Evolutionary conservation across 805 yeast species (phyloP), one percentile per base, ranked within the genome.

Genomic region (Barnettozyma pratensis): DNA sequence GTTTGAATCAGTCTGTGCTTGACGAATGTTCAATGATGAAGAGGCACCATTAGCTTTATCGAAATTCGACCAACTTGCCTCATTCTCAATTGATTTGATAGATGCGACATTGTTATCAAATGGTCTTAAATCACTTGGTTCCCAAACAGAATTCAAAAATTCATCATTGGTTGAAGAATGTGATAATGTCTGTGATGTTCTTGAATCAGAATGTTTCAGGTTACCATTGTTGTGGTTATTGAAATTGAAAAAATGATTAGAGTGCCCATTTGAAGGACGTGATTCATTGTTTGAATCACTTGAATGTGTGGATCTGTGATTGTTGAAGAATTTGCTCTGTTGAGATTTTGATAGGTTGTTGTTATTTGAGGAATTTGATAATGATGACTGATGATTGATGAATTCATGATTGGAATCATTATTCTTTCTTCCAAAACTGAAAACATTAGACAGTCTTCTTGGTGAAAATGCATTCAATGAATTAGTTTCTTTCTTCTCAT

Each of bases 401-500:
- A 28, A 14, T 9, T 39, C 27, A 36, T 37, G 50, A 11, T 43
- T 42, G 7, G 39, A 28, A 7, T 43, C 50, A 14, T 36, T 25
- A 46, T 48, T 39, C 35, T 50, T 43, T 41, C 48, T 60, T 25
- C 64, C 64, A 44, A 65, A 65, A 2, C 56, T 50, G 41, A 65
- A 58, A 4, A 60, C 65, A 47, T 50, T 59, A 1, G 68, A 64
- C 39, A 65, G 54, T 37, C 65, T 58, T 51, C 63, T 63, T 37
- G 67, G 66, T 8, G 68, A 62, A 40, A 64, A 57, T 4, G 59
- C 49, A 43, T 45, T 57, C 9, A 55, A 50, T 28, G 36, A 4
- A 31, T 50, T 47, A 38, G 52, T 54, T 27, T 48, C 50, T 34
- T 51, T 47, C 32, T 36, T 42, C 19, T 19, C 32, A 30, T 41